These are phyloP conservation scores for Amanita brunnescens DNA, from an alignment of 768 basidiomycete species.

Conservation along the genomic window DNA sequence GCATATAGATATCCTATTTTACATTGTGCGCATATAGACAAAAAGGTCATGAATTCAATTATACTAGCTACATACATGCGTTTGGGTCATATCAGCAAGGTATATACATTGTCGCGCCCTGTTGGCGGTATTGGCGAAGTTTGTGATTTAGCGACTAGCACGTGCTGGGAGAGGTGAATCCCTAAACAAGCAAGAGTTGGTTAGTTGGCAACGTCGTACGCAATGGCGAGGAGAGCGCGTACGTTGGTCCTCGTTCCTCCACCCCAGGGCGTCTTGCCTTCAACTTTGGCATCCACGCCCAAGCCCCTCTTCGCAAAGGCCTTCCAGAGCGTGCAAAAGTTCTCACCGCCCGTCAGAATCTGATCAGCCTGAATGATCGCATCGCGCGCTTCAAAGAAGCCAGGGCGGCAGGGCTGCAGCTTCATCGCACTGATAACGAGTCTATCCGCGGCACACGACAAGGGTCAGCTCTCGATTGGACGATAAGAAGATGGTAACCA, in stretches of 20 bases:
- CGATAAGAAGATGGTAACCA: slow-evolving; percentile 19
- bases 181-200: not conserved
- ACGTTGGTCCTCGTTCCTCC: slow-evolving; percentile 77
- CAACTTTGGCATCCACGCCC: slow-evolving; percentile 65
- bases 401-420: slow-evolving; percentile 85
- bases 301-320: slow-evolving; percentile 80
- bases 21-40: too few species aligned
- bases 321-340: slow-evolving; percentile 80
- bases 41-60: too few species aligned
- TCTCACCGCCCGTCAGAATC: slow-evolving; percentile 87
- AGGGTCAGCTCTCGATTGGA: not conserved
- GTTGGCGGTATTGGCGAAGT: too few species aligned
- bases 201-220: not conserved
- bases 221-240: slow-evolving; percentile 9
- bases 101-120: too few species aligned
- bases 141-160: too few species aligned
- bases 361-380: slow-evolving; percentile 90
- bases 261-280: slow-evolving; percentile 84
- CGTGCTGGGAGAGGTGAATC: not conserved
- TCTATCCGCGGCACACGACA: slow-evolving; percentile 19
- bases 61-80: too few species aligned
- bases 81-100: too few species aligned
- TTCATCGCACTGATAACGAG: slow-evolving; percentile 92
- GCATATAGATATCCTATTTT: too few species aligned
- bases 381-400: slow-evolving; percentile 84